Base-by-base conservation (phyloP, 495 filamentous ascomycete species). In the Bryoglossum gracile region DNA sequence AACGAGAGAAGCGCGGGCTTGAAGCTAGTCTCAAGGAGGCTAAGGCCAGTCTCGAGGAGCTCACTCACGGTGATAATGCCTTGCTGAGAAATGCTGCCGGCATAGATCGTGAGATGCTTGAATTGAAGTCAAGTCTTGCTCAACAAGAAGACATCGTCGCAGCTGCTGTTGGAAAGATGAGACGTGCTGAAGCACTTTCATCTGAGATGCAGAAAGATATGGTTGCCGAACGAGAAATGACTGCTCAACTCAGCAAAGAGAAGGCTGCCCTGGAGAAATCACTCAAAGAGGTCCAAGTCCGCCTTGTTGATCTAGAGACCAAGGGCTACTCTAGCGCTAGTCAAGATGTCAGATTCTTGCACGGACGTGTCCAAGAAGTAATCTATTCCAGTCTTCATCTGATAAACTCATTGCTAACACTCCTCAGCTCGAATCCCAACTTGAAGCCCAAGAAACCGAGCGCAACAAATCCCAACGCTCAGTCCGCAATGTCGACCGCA, bases 91-190 rank as follows among this genome's bases (percentile, higher is more conserved):
- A 95, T 60, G 92, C 92, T 17, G 92, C 92, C 14, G 83, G 78
- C 54, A 87, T 87, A 62, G 90, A 97, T 62, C 83, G 82, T 41
- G 89, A 95, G 56, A 73, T 97, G 8, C 77, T 98, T 2, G 86
- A 95, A 55, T 80, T 98, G 50, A 96, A 94, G 68, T 82, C 88
- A 6, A 79, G 76, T 44, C 78, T 97, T 30, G 92, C 90, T 8
- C 89, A 95, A 54, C 87, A 95, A 61, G 87, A 96, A 65, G 92
- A 98, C 62, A 82, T 97, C 22, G 89, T 89, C 16, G 76, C 85
- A 3, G 92, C 92, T 2, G 92, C 92, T 0, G 84, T 97, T 37
- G 91, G 89, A 60, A 97, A 97, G 72, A 98, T 98, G 92, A 77
- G 92, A n/a, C 82, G 91, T 10, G 89, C 94, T 0, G 92, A 98